Evolutionary conservation across 169 alveolate genomes (phyloP).

Genomic region (Cystoisospora suis): DNA sequence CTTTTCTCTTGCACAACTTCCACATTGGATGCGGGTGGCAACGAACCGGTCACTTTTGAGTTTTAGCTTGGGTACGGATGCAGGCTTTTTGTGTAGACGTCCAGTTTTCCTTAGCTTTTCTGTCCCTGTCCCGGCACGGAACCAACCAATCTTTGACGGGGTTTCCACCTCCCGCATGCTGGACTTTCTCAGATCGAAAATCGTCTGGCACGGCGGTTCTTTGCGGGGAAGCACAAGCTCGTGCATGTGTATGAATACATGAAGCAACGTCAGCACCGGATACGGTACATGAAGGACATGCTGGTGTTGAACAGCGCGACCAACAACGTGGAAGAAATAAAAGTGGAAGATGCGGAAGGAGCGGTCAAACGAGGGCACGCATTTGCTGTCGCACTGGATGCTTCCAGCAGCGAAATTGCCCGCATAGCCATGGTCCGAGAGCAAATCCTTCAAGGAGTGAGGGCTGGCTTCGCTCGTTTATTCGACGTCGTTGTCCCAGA

Average conservation of each 20-base stretch:
- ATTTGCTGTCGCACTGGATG: constrained; percentile 48
- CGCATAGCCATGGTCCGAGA: background rate
- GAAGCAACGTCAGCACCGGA: constrained; percentile 34
- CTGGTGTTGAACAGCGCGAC: constrained; percentile 53
- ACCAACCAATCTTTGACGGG: too few species aligned
- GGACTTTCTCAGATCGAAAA: constrained; percentile 31
- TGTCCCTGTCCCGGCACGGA: too few species aligned
- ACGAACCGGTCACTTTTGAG: too few species aligned
- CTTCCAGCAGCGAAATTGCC: constrained; percentile 13
- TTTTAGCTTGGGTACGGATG: too few species aligned
- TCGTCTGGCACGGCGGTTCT: constrained; percentile 57
- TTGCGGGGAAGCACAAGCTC: constrained; percentile 40
- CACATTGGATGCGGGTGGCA: too few species aligned
- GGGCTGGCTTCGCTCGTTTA: constrained; percentile 63
- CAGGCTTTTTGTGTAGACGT: too few species aligned
- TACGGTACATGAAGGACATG: constrained; percentile 59
- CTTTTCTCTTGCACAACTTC: too few species aligned
- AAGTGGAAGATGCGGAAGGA: background rate
- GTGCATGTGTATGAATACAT: constrained; percentile 47
- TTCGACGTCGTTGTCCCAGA: constrained; percentile 56
- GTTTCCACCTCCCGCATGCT: too few species aligned
- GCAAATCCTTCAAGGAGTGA: constrained; percentile 42
- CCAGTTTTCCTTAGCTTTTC: too few species aligned
- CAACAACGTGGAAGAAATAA: background rate
- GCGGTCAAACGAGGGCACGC: constrained; percentile 28